Conservation (phyloP, 176 grass and related monocot species). For the Phoenix roebelenii region DNA sequence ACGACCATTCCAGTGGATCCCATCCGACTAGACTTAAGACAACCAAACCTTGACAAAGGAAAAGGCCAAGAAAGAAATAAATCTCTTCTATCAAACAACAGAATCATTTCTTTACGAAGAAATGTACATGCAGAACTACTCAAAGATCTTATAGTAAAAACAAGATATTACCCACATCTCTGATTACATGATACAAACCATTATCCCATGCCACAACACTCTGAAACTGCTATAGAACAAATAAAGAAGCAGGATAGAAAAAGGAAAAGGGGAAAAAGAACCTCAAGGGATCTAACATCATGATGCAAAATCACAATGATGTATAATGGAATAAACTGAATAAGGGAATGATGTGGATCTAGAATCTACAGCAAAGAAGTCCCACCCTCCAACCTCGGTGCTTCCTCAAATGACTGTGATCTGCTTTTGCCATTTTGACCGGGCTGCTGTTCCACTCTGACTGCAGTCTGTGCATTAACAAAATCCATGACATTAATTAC, state of each 20-base stretch:
- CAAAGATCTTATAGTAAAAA: no score
- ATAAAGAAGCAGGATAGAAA: neutral
- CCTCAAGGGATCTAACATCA: neutral
- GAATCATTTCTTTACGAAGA: no score
- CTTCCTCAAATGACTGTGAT: conserved; percentile 21
- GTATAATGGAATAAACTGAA: no score
- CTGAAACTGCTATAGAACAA: neutral
- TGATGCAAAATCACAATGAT: neutral
- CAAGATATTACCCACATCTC: neutral
- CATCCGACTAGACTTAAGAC: no score
- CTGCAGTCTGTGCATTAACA: conserved; percentile 20
- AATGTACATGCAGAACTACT: no score
- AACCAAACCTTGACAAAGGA: no score
- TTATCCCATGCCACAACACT: no score
- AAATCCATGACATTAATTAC: neutral
- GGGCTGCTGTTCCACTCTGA: conserved; percentile 35
- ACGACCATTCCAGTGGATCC: no score
- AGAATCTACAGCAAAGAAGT: conserved; percentile 24
- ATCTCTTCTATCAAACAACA: no score
- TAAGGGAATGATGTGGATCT: neutral
- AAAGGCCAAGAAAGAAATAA: no score
- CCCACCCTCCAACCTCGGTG: conserved; percentile 14
- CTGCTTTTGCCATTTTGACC: conserved; percentile 24
- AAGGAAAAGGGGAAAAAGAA: neutral
- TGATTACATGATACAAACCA: neutral